phyloP scores from a whole-genome alignment of 176 grass and related monocot genomes.

The Oryza glumipatula region DNA sequence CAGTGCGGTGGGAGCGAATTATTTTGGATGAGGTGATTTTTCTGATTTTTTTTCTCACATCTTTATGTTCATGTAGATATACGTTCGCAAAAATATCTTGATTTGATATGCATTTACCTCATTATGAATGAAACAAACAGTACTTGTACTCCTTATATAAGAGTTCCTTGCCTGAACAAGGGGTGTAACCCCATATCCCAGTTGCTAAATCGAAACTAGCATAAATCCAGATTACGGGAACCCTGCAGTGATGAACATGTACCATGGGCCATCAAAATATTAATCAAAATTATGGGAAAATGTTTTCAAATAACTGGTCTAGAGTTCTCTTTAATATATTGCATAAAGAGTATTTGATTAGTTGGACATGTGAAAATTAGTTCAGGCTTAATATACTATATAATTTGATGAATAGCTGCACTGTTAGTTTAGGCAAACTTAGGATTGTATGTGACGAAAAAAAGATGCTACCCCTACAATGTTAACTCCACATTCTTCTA shows the following conservation, averaged over 20 bases:
- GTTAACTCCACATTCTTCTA: slow-evolving; percentile 2
- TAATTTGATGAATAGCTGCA: slow-evolving; percentile 3
- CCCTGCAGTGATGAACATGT: not conserved
- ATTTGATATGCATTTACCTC: not conserved
- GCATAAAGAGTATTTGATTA: not conserved
- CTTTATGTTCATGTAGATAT: slow-evolving; percentile 1
- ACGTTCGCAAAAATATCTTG: not conserved
- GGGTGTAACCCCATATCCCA: not conserved
- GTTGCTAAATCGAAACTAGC: not conserved
- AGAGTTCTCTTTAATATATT: not conserved
- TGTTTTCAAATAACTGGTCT: not conserved
- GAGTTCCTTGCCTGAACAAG: not conserved
- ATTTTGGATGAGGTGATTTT: slow-evolving; percentile 91
- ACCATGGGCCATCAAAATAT: not conserved
- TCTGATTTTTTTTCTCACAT: not conserved
- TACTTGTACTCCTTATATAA: not conserved
- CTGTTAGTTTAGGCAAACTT: slow-evolving; percentile 14
- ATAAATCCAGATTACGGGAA: not conserved
- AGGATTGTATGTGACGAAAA: not conserved
- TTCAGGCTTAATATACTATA: slow-evolving; percentile 2
- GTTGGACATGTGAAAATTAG: slow-evolving; percentile 17
- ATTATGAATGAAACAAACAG: not conserved
- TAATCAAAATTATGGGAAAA: not conserved
- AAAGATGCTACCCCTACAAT: slow-evolving; percentile 1
- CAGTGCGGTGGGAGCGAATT: slow-evolving; percentile 81